Percentiles rank a stretch among this genome's conserved stretches.
phyloP scores from a whole-genome alignment of 2,329 filamentous ascomycete species.

The Fusarium anthophilum region DNA sequence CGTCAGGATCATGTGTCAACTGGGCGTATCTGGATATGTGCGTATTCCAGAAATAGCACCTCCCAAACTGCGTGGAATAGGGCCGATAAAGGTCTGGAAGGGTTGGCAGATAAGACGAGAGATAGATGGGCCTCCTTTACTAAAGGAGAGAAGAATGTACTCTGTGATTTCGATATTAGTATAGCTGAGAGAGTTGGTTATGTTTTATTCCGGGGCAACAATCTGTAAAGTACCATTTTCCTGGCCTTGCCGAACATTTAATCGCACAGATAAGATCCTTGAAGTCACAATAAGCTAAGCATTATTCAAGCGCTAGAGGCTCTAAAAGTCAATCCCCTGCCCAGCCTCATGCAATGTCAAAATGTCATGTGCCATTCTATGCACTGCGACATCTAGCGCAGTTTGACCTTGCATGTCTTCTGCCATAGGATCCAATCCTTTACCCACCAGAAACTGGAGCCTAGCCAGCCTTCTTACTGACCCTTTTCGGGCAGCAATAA shows the following conservation, averaged over 20 bases:
- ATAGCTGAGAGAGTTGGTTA: rapidly evolving
- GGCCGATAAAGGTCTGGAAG: background rate
- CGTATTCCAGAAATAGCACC: background rate
- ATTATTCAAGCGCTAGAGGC: rapidly evolving
- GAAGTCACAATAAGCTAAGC: rapidly evolving
- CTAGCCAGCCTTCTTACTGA: rapidly evolving
- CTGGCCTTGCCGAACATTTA: rapidly evolving
- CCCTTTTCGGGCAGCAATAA: rapidly evolving
- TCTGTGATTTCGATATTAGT: rapidly evolving
- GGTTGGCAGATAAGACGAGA: background rate
- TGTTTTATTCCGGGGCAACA: rapidly evolving
- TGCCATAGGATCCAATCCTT: background rate
- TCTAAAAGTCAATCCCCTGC: background rate
- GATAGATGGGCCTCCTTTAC: rapidly evolving
- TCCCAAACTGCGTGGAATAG: background rate
- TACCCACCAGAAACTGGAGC: background rate
- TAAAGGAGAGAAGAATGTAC: background rate
- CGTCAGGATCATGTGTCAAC: no score
- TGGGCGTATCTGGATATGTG: background rate
- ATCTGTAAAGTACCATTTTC: rapidly evolving
- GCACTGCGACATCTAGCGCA: rapidly evolving
- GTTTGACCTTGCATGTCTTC: background rate
- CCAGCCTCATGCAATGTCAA: background rate
- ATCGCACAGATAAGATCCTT: rapidly evolving
- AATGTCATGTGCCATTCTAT: no score